Evolutionary conservation across 2,329 filamentous ascomycete genomes (phyloP).

Genomic region (Talaromyces sp.): DNA sequence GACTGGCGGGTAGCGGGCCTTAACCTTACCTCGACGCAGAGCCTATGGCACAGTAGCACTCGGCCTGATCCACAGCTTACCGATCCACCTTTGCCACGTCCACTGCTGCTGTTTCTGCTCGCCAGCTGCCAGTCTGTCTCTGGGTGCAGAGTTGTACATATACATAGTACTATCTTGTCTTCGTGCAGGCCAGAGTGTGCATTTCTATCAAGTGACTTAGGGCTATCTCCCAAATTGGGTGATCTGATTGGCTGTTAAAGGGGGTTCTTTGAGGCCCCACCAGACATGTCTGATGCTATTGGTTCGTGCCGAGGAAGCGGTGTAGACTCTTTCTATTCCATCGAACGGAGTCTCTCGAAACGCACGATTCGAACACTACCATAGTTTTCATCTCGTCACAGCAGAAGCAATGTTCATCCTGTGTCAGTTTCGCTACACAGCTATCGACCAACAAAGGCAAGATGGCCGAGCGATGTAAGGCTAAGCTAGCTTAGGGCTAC

Average conservation of each 20-base stretch:
- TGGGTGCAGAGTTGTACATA: no score
- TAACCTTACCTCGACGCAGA: background rate
- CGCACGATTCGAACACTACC: no score
- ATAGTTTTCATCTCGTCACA: no score
- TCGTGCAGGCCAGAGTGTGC: background rate
- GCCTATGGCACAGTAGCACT: constrained; percentile 2
- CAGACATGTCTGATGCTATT: background rate
- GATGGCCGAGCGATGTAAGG: no score
- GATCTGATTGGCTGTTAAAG: background rate
- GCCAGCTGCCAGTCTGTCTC: background rate
- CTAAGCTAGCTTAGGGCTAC: no score
- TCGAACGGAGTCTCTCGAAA: no score
- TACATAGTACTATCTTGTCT: background rate
- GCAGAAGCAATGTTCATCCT: no score
- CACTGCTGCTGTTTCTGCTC: background rate
- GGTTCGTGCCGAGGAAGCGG: constrained; percentile 5
- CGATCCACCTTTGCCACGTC: background rate
- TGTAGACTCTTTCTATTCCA: background rate
- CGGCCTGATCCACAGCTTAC: background rate
- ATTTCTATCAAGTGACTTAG: background rate
- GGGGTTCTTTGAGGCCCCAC: background rate
- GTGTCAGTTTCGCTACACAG: no score
- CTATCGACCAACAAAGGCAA: no score
- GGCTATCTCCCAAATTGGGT: background rate
- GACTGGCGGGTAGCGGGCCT: constrained; percentile 3